phyloP scores from a whole-genome alignment of 2,329 filamentous ascomycete genomes.

The Penicillium palitans region DNA sequence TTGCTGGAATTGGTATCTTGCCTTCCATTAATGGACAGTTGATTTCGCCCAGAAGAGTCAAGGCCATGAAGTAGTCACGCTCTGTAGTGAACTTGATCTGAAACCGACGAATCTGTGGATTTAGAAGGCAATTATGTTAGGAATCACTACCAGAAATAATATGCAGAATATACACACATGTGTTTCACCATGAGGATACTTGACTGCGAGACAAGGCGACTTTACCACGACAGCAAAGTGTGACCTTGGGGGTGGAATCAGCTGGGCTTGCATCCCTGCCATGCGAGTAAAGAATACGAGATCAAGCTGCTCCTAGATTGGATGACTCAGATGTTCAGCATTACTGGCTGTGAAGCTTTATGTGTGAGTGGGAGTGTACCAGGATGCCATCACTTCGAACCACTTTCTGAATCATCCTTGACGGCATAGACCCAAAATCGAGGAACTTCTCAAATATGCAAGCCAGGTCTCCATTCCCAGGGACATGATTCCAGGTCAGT shows the following conservation, averaged over 20 bases:
- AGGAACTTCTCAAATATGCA: conserved; percentile 38
- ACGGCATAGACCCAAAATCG: conserved; percentile 2
- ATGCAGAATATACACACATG: conserved; percentile 26
- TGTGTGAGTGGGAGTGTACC: conserved; percentile 29
- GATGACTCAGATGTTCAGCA: background rate
- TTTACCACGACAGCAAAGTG: conserved; percentile 46
- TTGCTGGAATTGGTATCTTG: conserved; percentile 25
- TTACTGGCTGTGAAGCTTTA: background rate
- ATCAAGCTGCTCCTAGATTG: conserved; percentile 45
- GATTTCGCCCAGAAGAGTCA: conserved; percentile 44
- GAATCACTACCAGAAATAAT: background rate
- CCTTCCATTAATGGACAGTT: conserved; percentile 48
- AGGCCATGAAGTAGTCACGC: conserved; percentile 43
- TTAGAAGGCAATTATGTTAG: background rate
- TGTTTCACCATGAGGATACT: conserved; percentile 39
- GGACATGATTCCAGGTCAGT: conserved; percentile 48
- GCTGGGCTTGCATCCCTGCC: conserved; percentile 18
- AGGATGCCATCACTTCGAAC: conserved; percentile 36
- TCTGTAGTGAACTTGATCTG: conserved; percentile 47
- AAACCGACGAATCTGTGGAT: conserved; percentile 44
- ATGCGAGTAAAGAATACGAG: conserved; percentile 36
- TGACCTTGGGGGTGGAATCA: conserved; percentile 27
- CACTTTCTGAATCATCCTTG: conserved; percentile 36
- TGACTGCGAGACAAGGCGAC: conserved; percentile 48
- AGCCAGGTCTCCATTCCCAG: conserved; percentile 37